A percentile compares a stretch with the other conserved stretches of the same genome.
These are phyloP conservation scores for Cryptosporidium ubiquitum DNA, from an alignment of 169 alveolate genomes.

Conservation along the genomic window DNA sequence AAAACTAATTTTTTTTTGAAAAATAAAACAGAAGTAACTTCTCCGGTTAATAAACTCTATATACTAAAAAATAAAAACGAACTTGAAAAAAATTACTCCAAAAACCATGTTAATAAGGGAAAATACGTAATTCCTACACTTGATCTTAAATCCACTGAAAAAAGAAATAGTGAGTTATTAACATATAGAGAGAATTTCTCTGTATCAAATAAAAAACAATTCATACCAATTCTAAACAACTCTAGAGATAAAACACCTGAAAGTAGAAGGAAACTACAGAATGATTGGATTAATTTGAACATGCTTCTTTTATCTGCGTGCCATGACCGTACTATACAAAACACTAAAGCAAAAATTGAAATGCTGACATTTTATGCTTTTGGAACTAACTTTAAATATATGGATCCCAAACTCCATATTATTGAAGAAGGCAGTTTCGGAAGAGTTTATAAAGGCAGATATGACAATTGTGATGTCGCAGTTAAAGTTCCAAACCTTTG, in stretches of 20 bases:
- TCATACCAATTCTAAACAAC: not conserved
- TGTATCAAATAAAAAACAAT: not conserved
- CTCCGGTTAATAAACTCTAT: not conserved
- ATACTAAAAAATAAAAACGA: not conserved
- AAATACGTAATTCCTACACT: not conserved
- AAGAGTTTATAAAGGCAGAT: conserved; percentile 83
- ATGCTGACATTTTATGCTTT: conserved; percentile 20
- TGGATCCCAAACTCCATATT: not conserved
- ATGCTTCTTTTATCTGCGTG: conserved; percentile 41
- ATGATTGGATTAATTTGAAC: conserved; percentile 31
- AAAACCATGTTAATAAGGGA: not conserved
- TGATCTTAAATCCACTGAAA: not conserved
- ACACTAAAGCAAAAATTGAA: conserved; percentile 42
- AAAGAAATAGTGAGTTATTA: conserved; percentile 16
- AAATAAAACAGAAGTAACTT: not conserved
- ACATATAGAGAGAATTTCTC: not conserved
- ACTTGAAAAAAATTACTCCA: not conserved
- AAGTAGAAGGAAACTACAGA: not conserved
- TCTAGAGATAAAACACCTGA: not conserved
- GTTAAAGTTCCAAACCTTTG: conserved; percentile 87
- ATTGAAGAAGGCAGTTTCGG: conserved; percentile 86
- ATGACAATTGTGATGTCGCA: conserved; percentile 83
- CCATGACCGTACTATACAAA: conserved; percentile 69
- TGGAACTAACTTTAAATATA: not conserved
- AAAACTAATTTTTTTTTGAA: too few relatives aligned